Base-by-base conservation (phyloP, 2,329 filamentous ascomycete species). In the Juglanconis juglandina region DNA sequence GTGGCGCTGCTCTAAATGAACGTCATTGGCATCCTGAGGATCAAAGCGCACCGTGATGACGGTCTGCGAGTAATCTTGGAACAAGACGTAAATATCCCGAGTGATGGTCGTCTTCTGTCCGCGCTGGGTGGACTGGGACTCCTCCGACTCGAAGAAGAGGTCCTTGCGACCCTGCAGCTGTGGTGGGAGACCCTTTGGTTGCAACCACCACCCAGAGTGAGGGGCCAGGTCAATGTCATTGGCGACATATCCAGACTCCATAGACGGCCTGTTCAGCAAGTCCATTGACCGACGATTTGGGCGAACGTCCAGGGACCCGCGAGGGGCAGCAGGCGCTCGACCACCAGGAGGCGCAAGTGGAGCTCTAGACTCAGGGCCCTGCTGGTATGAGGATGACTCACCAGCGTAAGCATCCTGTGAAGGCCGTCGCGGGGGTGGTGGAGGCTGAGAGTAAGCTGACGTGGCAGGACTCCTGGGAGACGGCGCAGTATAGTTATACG, bases 61-160 rank as follows among this genome's bases (percentile, higher is more conserved):
- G 0, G 94, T 98, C 72, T 98, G 95, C 17, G 93, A 97, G 74
- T 99, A 99, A 76, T 99, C 95, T 69, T 92, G 88, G 77, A 91
- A 99, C 8, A 99, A 77, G n/a, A 98, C 80, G 67, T 89, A 95
- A 47, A 97, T 82, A 62, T 93, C 87, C 66, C 93, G 93, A 6
- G 88, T 90, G 24, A 96, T 79, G 1, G 82, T 83, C 0, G 86
- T 86, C 71, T 87, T 88, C 33, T 90, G 87, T 34, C 88, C 88
- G 13, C 87, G 84, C 65, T 87, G 87, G 10, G 84, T 82, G 13
- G 88, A 84, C 6, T 83, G 87, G 1, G 87, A 86, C 70, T 97
- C 91, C 65, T 96, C 91, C 30, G 88, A 83, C 73, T 98, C 92
- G 55, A 86, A 89, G 56, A 92, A 84, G 14, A 98, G 81, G 71